phyloP scores from a whole-genome alignment of 2,329 filamentous ascomycete genomes.

The Fusarium sp. region DNA sequence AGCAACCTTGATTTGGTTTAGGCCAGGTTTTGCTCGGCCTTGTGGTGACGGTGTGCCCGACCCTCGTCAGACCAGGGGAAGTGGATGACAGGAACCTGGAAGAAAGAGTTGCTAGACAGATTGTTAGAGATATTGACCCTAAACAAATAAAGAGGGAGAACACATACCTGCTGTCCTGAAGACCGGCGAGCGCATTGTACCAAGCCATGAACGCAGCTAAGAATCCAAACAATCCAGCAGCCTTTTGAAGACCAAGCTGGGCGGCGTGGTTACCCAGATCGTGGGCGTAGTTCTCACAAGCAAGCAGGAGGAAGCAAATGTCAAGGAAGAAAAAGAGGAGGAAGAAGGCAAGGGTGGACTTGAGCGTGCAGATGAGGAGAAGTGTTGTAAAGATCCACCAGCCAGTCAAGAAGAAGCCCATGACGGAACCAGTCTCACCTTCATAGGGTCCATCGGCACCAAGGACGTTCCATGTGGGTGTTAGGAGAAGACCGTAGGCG shows the following conservation, averaged over 20 bases:
- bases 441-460: constrained; percentile 58
- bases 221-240: constrained; percentile 84
- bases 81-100: constrained; percentile 90
- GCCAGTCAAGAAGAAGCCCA: constrained; percentile 80
- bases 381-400: constrained; percentile 90
- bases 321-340: constrained; percentile 81
- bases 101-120: constrained; percentile 78
- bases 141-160: not conserved
- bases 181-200: constrained; percentile 88
- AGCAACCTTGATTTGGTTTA: constrained; percentile 17
- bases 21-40: constrained; percentile 50
- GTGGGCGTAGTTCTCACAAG: constrained; percentile 68
- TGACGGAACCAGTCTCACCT: constrained; percentile 62
- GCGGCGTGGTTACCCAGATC: constrained; percentile 62
- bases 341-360: constrained; percentile 83
- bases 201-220: constrained; percentile 84
- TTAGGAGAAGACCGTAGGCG: constrained; percentile 76
- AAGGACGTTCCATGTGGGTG: constrained; percentile 72
- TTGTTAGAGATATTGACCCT: constrained; percentile 48
- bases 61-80: constrained; percentile 93
- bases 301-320: constrained; percentile 78
- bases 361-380: constrained; percentile 77
- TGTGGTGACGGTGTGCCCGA: constrained; percentile 63
- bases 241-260: constrained; percentile 67
- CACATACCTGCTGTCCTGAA: constrained; percentile 75